A percentile compares a stretch with the other conserved stretches of the same genome.
These are phyloP conservation scores for Mycosphaerella arachidis DNA, from an alignment of 2,329 filamentous ascomycete genomes.

Conservation along the genomic window DNA sequence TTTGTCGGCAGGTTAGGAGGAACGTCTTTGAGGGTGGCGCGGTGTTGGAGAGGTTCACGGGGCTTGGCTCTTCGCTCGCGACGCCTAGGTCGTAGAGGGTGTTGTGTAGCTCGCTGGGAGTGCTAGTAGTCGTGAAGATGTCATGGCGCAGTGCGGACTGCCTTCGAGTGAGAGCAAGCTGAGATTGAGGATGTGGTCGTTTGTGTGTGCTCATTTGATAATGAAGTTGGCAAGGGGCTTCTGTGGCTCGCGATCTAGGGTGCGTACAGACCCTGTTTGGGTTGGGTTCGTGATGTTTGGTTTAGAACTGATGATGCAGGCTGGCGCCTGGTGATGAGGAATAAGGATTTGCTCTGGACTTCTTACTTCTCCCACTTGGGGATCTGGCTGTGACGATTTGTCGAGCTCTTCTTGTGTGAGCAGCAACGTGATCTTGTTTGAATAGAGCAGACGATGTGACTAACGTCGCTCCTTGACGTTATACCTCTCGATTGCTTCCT, in stretches of 20 bases:
- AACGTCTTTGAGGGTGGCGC: not conserved
- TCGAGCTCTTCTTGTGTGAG: conserved; percentile 12
- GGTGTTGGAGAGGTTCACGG: not conserved
- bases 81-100: conserved; percentile 2
- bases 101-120: conserved; percentile 3
- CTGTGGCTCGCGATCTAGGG: too few relatives aligned
- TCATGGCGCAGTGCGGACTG: too few relatives aligned
- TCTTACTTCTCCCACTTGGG: conserved; percentile 14
- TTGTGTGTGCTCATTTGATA: too few relatives aligned
- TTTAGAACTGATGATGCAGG: conserved; percentile 9
- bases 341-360: not conserved
- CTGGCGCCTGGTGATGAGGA: not conserved
- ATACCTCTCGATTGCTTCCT: not conserved
- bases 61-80: not conserved
- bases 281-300: too few relatives aligned
- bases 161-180: too few relatives aligned
- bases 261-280: too few relatives aligned
- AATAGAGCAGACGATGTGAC: not conserved
- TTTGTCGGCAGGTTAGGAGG: conserved; percentile 1
- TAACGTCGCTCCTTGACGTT: not conserved
- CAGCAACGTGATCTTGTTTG: conserved; percentile 11
- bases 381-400: conserved; percentile 11
- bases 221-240: too few relatives aligned
- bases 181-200: too few relatives aligned
- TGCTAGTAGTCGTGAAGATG: too few relatives aligned